These are phyloP conservation scores for Exserohilum rostratum DNA, from an alignment of 2,329 filamentous ascomycete species.

Conservation along the genomic window DNA sequence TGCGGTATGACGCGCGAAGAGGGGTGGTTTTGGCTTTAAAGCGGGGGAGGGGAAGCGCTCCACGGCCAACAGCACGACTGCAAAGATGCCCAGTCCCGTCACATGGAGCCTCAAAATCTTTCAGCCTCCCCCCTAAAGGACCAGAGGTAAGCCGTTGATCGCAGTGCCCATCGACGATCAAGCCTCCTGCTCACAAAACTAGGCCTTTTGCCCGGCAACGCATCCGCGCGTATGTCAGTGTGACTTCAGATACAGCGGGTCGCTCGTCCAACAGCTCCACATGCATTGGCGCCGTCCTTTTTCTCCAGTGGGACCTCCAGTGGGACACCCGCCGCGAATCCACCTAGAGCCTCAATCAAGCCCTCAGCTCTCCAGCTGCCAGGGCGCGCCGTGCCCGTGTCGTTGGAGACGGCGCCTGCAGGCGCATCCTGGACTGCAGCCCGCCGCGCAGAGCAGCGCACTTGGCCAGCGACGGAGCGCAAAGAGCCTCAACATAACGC, in stretches of 20 bases:
- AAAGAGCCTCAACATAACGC: background rate
- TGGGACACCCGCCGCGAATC: constrained; percentile 15
- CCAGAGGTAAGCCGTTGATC: constrained; percentile 23
- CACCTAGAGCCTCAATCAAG: constrained; percentile 16
- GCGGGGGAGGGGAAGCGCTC: constrained; percentile 29
- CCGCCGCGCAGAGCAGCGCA: background rate
- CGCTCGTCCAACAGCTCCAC: constrained; percentile 25
- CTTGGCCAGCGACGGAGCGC: background rate
- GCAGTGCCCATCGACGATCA: constrained; percentile 21
- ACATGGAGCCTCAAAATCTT: constrained; percentile 31
- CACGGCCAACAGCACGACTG: constrained; percentile 18
- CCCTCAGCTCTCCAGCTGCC: background rate
- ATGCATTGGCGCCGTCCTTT: constrained; percentile 9
- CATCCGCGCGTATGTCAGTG: constrained; percentile 30
- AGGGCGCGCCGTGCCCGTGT: constrained; percentile 4
- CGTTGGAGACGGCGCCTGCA: background rate
- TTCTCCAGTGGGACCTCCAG: constrained; percentile 15
- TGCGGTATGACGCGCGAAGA: constrained; percentile 32
- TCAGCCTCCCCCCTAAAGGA: constrained; percentile 28
- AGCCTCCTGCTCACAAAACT: constrained; percentile 12
- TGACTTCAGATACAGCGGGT: constrained; percentile 35
- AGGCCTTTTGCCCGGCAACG: constrained; percentile 13
- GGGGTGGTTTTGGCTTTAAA: constrained; percentile 34
- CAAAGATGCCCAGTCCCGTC: constrained; percentile 25
- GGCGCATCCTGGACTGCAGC: background rate